These are phyloP conservation scores for Sporothrix luriei DNA, from an alignment of 2,329 filamentous ascomycete genomes.

Conservation along the genomic window DNA sequence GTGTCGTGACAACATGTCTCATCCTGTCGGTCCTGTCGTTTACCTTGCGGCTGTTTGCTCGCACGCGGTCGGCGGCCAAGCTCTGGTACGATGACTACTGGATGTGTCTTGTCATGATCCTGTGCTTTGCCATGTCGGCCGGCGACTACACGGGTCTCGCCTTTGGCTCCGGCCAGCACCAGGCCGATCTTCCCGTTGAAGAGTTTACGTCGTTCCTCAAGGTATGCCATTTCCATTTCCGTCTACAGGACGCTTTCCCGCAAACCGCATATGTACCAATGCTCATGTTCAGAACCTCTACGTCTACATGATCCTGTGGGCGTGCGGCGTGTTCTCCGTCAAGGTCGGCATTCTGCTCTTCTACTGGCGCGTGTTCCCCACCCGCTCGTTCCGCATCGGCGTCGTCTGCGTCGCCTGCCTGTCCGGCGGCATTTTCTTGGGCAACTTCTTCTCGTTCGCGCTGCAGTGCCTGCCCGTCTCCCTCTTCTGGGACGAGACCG, in stretches of 20 bases:
- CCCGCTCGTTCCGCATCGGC: constrained; percentile 25
- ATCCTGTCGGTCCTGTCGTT: constrained; percentile 31
- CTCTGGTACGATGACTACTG: constrained; percentile 35
- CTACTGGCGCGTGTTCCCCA: constrained; percentile 35
- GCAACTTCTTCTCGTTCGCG: constrained; percentile 33
- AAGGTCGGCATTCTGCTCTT: constrained; percentile 35
- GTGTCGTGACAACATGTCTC: constrained; percentile 32
- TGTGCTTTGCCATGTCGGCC: constrained; percentile 31
- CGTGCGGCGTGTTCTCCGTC: constrained; percentile 32
- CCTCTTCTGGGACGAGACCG: constrained; percentile 31
- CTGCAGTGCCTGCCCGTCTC: constrained; percentile 32
- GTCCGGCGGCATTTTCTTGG: constrained; percentile 24
- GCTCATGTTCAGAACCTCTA: constrained; percentile 30
- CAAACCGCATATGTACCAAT: too few species aligned
- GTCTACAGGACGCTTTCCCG: rapidly evolving
- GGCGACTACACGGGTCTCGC: constrained; percentile 30
- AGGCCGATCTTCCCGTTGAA: constrained; percentile 15
- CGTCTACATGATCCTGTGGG: constrained; percentile 34
- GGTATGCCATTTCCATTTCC: constrained; percentile 11
- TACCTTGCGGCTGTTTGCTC: constrained; percentile 29
- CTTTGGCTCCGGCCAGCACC: constrained; percentile 33
- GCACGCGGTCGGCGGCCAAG: constrained; percentile 28
- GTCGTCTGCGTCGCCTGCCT: constrained; percentile 26
- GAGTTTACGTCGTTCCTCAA: constrained; percentile 23
- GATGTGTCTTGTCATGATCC: constrained; percentile 33